Evolutionary conservation across 768 basidiomycete species (phyloP).

Genomic region (Suillus variegatus): DNA sequence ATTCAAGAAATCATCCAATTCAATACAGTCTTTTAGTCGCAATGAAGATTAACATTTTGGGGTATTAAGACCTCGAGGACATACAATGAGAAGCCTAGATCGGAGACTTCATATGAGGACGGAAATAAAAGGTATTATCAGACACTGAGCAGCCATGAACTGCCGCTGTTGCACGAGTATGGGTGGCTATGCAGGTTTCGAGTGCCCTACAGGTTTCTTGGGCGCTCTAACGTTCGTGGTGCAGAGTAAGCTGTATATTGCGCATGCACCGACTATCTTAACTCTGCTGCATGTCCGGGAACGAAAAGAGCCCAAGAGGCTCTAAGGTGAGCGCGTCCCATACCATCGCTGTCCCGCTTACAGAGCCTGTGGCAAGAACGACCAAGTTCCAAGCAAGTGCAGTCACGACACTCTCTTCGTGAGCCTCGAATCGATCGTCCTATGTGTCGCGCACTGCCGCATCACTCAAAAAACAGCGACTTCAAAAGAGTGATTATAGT

Average conservation of each 20-base stretch:
- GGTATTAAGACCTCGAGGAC: background rate
- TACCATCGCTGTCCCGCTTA: slow-evolving; percentile 56
- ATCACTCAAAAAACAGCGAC: too few relatives aligned
- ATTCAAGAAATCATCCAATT: background rate
- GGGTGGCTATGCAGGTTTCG: background rate
- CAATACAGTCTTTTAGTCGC: background rate
- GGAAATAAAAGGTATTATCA: background rate
- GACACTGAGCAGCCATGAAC: background rate
- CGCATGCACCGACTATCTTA: background rate
- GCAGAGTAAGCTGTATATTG: background rate
- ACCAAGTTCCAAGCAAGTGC: slow-evolving; percentile 61
- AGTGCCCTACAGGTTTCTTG: background rate
- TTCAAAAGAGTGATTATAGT: background rate
- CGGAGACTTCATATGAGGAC: background rate
- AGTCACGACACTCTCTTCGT: slow-evolving; percentile 63
- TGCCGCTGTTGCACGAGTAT: background rate
- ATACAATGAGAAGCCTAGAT: background rate
- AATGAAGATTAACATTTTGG: background rate
- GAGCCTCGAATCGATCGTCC: slow-evolving; percentile 50
- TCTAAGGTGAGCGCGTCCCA: slow-evolving; percentile 70
- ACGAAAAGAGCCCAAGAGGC: slow-evolving; percentile 54
- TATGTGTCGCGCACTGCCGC: background rate
- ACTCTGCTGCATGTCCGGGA: slow-evolving; percentile 30
- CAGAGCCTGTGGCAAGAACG: slow-evolving; percentile 66
- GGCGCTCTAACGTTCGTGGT: background rate